Base-by-base conservation (phyloP, 805 yeast genomes). In the Komagataella pseudopastoris region DNA sequence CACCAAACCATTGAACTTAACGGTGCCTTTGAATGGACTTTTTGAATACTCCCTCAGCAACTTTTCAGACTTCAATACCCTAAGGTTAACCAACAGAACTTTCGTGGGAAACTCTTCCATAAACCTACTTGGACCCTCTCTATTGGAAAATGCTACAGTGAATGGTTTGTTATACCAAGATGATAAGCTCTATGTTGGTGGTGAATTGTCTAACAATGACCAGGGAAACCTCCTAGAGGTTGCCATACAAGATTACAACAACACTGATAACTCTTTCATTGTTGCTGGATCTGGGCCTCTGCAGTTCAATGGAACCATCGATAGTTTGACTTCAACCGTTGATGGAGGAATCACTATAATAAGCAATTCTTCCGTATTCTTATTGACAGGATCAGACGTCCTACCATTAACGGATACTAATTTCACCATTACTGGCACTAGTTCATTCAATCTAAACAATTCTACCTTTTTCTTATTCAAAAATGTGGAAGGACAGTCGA, bases 41-140 rank as follows among this genome's bases (percentile, higher is more conserved):
- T 88, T 91, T 60, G 96, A 91, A 66, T 93, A 83, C 64, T 81
- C 88, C 1, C 66, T 81, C 44, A 65, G 77, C 2, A 89, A 89
- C 62, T 88, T 85, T 62, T 53, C 36, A 3, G 39, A 54, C 39
- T 43, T 39, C 24, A 58, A 65, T 7, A 56, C 66, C 39, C 51
- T 60, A 53, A 23, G 54, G 20, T 56, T 67, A 6, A 6, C 44
- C 0, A 52, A 50, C 46, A 53, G 55, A n/a, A 51, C 52, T 0
- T 55, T 58, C 44, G 67, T 80, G 45, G 79, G 81, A 0, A 72
- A 77, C 56, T 72, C 85, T 0, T 60, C 77, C 1, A 55, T 83
- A 46, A 71, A 73, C 52, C 49, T 56, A 12, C 54, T 69, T 43
- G 72, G 80, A 0, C 59, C 69, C 4, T 53, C 63, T 3, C 51